phyloP scores from a whole-genome alignment of 192 early-diverging fungal genomes.

The Coemansia sp. region DNA sequence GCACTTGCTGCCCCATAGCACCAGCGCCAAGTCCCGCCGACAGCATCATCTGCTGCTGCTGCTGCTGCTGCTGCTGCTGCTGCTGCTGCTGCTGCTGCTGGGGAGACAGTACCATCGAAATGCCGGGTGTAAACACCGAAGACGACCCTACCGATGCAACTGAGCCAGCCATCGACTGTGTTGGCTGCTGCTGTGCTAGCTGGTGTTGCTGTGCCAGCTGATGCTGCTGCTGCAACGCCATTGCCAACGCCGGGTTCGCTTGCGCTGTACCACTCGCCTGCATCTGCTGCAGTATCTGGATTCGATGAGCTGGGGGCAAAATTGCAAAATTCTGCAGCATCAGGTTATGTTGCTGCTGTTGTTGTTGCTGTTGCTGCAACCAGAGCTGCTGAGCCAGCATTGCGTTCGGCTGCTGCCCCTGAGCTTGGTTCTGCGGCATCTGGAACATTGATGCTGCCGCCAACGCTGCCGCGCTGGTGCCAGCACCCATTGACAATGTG shows the following conservation, averaged over 20 bases:
- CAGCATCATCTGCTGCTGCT: conserved; percentile 20
- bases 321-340: conserved; percentile 8
- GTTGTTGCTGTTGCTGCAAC: conserved; percentile 19
- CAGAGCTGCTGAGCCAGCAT: conserved; percentile 22
- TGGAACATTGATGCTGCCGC: conserved; percentile 13
- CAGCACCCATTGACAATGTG: conserved; percentile 2
- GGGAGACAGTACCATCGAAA: conserved; percentile 6
- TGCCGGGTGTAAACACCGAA: conserved; percentile 19
- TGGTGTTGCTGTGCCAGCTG: conserved; percentile 21
- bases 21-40: neutral
- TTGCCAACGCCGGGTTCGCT: conserved; percentile 17
- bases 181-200: conserved; percentile 19
- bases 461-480: neutral
- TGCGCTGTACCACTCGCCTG: conserved; percentile 7
- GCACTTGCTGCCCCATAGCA: neutral
- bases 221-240: conserved; percentile 26
- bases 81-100: conserved; percentile 22
- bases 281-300: conserved; percentile 32
- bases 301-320: conserved; percentile 20
- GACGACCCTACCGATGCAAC: conserved; percentile 5
- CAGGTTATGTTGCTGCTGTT: conserved; percentile 18
- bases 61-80: conserved; percentile 21
- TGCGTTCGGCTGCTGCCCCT: conserved; percentile 18
- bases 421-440: conserved; percentile 15
- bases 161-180: neutral